Evolutionary conservation across 345 rosid species (phyloP).

Genomic region (Euphorbia lathyris): DNA sequence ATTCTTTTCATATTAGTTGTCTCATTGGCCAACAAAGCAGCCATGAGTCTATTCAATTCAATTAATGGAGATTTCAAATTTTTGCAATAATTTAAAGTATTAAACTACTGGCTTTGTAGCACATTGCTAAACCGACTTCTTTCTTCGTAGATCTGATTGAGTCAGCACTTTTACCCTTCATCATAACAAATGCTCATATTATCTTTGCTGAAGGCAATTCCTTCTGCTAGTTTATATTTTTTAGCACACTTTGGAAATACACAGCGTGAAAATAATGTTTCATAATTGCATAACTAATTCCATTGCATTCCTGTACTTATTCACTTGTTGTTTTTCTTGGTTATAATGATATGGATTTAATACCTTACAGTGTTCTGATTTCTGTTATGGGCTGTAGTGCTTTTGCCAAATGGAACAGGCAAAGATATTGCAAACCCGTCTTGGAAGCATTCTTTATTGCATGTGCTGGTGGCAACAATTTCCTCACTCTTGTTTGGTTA

Average conservation of each 20-base stretch:
- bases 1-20: background rate
- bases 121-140: background rate
- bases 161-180: background rate
- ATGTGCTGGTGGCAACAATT: constrained; percentile 69
- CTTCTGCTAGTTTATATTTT: background rate
- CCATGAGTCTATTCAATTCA: background rate
- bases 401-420: constrained; percentile 44
- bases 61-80: background rate
- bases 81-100: background rate
- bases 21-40: background rate
- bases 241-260: background rate
- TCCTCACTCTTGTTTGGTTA: constrained; percentile 83
- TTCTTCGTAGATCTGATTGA: background rate
- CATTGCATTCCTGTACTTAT: background rate
- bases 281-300: background rate
- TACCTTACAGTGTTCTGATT: constrained; percentile 21
- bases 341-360: background rate
- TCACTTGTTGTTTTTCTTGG: background rate
- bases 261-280: background rate
- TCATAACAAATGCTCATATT: background rate
- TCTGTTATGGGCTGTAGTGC: constrained; percentile 34
- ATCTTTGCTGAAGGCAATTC: background rate
- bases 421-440: constrained; percentile 68
- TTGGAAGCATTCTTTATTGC: constrained; percentile 78
- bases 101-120: background rate